Evolutionary conservation across 1,139 yeast genomes (phyloP).

Genomic region (Hyphopichia wangnamkhiaoensis): DNA sequence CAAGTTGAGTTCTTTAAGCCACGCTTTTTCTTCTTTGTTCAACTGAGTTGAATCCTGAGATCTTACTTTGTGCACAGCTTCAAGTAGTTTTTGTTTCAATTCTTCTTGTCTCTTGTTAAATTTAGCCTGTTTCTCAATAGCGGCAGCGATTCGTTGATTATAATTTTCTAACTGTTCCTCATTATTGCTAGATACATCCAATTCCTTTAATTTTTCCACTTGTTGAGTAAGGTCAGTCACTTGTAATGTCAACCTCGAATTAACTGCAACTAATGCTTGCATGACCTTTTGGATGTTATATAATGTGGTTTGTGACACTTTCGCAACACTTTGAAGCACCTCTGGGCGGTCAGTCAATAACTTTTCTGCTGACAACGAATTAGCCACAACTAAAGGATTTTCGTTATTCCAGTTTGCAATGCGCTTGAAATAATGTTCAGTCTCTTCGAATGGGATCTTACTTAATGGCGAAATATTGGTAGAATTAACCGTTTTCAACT

Average conservation of each 20-base stretch:
- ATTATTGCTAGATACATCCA: conserved; percentile 6
- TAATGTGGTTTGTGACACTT: neutral
- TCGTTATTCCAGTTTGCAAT: neutral
- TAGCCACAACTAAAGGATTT: neutral
- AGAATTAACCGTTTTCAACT: neutral
- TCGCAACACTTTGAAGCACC: neutral
- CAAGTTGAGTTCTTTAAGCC: conserved; percentile 40
- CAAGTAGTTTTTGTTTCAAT: conserved; percentile 25
- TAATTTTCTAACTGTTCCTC: conserved; percentile 7
- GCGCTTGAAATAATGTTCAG: neutral
- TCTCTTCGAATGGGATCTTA: conserved; percentile 1
- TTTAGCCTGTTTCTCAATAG: conserved; percentile 21
- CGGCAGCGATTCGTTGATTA: conserved; percentile 14
- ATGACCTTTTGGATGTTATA: neutral
- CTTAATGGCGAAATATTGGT: neutral
- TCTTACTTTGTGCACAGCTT: conserved; percentile 21
- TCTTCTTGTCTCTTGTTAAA: conserved; percentile 20
- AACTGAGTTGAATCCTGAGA: conserved; percentile 28
- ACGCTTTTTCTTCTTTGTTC: conserved; percentile 34
- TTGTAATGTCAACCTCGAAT: conserved; percentile 2
- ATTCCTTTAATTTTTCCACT: conserved; percentile 17
- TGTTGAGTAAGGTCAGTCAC: conserved; percentile 13
- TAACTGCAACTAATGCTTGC: neutral
- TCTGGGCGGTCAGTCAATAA: neutral
- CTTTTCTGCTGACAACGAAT: neutral